Conservation (phyloP, 805 yeast species). For the Lachancea lanzarotensis region DNA sequence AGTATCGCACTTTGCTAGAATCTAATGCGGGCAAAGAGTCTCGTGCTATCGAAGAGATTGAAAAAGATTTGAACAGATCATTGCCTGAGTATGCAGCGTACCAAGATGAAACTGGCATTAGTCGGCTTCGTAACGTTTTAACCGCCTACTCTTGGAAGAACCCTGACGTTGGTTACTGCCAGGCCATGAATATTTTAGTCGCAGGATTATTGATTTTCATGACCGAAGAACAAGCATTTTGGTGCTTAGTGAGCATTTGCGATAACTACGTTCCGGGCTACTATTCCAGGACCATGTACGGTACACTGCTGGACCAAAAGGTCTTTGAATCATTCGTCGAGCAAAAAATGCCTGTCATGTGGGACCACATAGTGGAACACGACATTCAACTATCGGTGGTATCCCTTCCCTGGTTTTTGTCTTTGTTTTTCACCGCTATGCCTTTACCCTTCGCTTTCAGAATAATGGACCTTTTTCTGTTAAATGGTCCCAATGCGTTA, state of each 20-base stretch:
- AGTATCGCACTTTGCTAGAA: slow-evolving; percentile 51
- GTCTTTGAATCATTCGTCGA: slow-evolving; percentile 89
- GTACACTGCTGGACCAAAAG: slow-evolving; percentile 86
- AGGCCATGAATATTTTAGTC: slow-evolving; percentile 93
- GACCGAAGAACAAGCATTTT: slow-evolving; percentile 96
- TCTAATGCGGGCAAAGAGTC: slow-evolving; percentile 61
- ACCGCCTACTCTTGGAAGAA: slow-evolving; percentile 96
- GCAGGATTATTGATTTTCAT: slow-evolving; percentile 75
- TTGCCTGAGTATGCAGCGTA: slow-evolving; percentile 95
- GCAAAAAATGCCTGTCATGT: slow-evolving; percentile 79
- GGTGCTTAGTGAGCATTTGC: slow-evolving; percentile 79
- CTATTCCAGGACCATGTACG: slow-evolving; percentile 95
- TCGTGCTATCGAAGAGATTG: slow-evolving; percentile 91
- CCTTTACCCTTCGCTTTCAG: slow-evolving; percentile 90
- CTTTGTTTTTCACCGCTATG: slow-evolving; percentile 85
- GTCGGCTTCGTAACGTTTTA: slow-evolving; percentile 74
- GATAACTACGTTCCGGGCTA: slow-evolving; percentile 89
- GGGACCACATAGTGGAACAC: slow-evolving; percentile 69
- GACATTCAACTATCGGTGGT: slow-evolving; percentile 92
- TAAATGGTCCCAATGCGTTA: slow-evolving; percentile 81
- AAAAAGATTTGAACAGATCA: slow-evolving; percentile 89
- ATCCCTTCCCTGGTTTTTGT: slow-evolving; percentile 93
- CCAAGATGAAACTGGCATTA: slow-evolving; percentile 80
- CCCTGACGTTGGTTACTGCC: slow-evolving; percentile 96
- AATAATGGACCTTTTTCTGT: slow-evolving; percentile 81